Base-by-base conservation (phyloP, 2,329 filamentous ascomycete species). In the Fusarium sp. region DNA sequence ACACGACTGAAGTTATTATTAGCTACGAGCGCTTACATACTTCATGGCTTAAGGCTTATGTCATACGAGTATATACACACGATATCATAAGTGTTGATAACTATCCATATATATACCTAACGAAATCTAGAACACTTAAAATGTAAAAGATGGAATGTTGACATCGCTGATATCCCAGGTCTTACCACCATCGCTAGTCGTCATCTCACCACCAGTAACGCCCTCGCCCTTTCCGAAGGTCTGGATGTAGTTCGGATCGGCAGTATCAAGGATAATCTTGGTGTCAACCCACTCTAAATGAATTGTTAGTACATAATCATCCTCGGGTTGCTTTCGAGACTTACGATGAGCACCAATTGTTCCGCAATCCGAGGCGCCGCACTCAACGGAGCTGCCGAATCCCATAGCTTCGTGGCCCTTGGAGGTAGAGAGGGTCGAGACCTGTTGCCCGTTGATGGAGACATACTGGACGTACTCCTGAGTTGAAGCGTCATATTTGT, bases 351-450 rank as follows among this genome's bases (percentile, higher is more conserved):
- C 75, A 36, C 58, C 58, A 26, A 79, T 61, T 5, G 72, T 77
- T 74, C 94, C 94, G 86, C 93, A 95, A 85, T 93, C 92, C 82
- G 95, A 92, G 80, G 90, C 91, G 62, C 91, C 94, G 81, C 90
- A 90, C 79, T 93, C 89, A 24, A 86, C 82, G 1, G 84, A 80
- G 44, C 81, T 83, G 5, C 84, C 84, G 80, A 83, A 86, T 71
- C 84, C 84, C 78, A 81, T 73, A 8, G 84, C 84, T 4, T 60
- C 8, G 13, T 83, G 74, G 30, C 81, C 84, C 66, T 83, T 82
- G 59, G 79, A 83, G 54, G 85, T 87, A 4, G 85, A 86, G 6
- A 87, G 81, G 0, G 81, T 85, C 0, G 83, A 84, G 36, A 87
- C 82, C 2, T 66, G 50, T 32, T 74, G 13, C 11, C 66, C 75